Evolutionary conservation across 2,329 filamentous ascomycete species (phyloP).

Genomic region (Blastomyces percursus): DNA sequence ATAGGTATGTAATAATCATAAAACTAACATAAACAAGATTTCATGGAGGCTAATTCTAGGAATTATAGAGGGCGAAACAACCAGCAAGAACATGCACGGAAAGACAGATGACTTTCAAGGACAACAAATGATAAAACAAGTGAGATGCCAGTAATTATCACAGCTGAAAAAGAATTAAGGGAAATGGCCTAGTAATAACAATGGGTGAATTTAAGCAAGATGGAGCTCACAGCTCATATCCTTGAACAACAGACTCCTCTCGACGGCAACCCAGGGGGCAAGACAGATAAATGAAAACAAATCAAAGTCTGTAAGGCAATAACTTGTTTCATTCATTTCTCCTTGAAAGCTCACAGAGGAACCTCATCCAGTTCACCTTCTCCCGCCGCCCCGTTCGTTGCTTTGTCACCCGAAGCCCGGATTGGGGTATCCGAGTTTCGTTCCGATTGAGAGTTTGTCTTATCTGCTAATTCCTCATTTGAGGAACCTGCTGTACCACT

Average conservation of each 20-base stretch:
- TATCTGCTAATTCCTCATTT: background rate
- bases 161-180: background rate
- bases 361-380: conserved; percentile 17
- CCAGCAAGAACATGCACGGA: background rate
- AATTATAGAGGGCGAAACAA: background rate
- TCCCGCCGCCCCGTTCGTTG: conserved; percentile 3
- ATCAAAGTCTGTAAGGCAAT: background rate
- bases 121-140: background rate
- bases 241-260: background rate
- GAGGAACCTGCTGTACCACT: conserved; percentile 12
- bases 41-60: background rate
- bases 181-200: background rate
- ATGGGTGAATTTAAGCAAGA: background rate
- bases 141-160: background rate
- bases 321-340: background rate
- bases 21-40: background rate
- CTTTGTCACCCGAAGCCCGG: background rate
- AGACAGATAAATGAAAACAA: background rate
- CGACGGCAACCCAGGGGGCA: background rate
- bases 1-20: background rate
- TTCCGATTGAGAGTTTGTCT: background rate
- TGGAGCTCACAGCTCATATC: background rate
- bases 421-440: background rate
- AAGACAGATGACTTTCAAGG: background rate
- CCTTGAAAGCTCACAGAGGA: conserved; percentile 12